phyloP scores from a whole-genome alignment of 2,329 filamentous ascomycete species.

The Trichophyton benhamiae region DNA sequence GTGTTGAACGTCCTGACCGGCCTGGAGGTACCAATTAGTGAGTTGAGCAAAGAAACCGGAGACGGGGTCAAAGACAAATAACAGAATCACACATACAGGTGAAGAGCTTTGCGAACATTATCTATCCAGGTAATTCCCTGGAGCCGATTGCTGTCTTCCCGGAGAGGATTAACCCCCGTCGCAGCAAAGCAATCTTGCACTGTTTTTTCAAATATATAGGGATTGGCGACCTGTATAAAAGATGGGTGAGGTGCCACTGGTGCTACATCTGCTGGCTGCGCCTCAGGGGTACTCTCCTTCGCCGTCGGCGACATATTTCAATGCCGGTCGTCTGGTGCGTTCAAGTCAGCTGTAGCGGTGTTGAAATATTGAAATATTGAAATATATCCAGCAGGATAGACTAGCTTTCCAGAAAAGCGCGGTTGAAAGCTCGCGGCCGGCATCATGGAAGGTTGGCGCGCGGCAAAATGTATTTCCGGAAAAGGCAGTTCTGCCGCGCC shows the following conservation, averaged over 20 bases:
- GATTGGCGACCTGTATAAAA: slow-evolving; percentile 53
- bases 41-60: background rate
- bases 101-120: slow-evolving; percentile 63
- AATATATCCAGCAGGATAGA: background rate
- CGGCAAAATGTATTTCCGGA: background rate
- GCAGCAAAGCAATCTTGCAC: slow-evolving; percentile 60
- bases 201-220: slow-evolving; percentile 72
- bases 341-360: background rate
- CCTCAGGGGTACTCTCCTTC: background rate
- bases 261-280: background rate
- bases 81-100: slow-evolving; percentile 51
- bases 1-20: slow-evolving; percentile 88
- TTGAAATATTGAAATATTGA: background rate
- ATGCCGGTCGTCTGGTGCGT: background rate
- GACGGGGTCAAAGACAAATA: background rate
- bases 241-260: slow-evolving; percentile 46
- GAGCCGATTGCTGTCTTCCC: slow-evolving; percentile 68
- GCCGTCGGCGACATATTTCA: slow-evolving; percentile 2
- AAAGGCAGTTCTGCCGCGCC: background rate
- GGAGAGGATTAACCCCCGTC: slow-evolving; percentile 59
- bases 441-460: background rate
- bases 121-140: slow-evolving; percentile 86
- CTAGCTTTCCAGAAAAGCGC: background rate
- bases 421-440: background rate
- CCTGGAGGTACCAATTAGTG: slow-evolving; percentile 32